These are phyloP conservation scores for Camellia japonica DNA, from an alignment of 148 eudicot species.

Conservation along the genomic window DNA sequence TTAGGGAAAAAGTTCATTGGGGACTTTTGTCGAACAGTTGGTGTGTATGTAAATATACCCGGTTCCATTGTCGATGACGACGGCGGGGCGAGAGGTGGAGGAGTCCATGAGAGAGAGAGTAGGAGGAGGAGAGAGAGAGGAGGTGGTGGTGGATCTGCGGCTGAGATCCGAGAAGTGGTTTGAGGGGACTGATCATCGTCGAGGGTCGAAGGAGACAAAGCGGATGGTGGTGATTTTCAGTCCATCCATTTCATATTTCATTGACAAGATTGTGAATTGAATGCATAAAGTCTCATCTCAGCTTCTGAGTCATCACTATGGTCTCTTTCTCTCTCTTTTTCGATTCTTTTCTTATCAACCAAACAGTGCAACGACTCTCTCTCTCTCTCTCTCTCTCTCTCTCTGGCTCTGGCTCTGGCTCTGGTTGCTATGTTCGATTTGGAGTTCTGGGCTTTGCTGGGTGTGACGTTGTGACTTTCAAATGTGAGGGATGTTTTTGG, in stretches of 20 bases:
- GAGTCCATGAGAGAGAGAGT: constrained; percentile 54
- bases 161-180: constrained; percentile 45
- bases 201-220: constrained; percentile 5
- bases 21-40: constrained; percentile 23
- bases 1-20: not conserved
- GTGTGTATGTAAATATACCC: constrained; percentile 42
- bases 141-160: constrained; percentile 41
- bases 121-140: not conserved
- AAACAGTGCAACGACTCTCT: constrained; percentile 16
- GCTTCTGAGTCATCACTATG: not conserved
- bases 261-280: constrained; percentile 15
- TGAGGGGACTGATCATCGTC: constrained; percentile 53
- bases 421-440: too few species aligned
- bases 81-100: constrained; percentile 76
- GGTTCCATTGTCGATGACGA: constrained; percentile 94
- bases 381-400: not conserved
- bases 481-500: too few species aligned
- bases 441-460: too few species aligned
- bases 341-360: constrained; percentile 33
- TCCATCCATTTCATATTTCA: constrained; percentile 27
- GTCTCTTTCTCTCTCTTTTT: not conserved
- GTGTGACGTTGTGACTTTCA: too few species aligned
- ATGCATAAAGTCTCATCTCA: constrained; percentile 13
- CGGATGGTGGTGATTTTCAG: not conserved
- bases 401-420: not conserved